These are phyloP conservation scores for Papiliotrema fonsecae DNA, from an alignment of 1,284 basidiomycete species.

Conservation along the genomic window DNA sequence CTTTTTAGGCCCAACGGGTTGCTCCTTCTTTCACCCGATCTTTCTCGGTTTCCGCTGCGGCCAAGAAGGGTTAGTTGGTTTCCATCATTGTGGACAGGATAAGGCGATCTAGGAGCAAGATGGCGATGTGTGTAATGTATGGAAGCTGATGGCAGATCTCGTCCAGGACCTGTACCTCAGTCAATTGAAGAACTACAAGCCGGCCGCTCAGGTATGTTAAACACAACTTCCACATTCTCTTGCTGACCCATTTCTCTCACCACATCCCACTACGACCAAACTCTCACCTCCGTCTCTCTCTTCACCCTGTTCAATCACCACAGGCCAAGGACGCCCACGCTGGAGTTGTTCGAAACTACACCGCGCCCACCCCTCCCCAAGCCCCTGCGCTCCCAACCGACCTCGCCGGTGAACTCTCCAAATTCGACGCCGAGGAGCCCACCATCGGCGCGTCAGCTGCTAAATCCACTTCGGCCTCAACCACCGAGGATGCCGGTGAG, in stretches of 20 bases:
- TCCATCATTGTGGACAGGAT: background rate
- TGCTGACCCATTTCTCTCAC: conserved; percentile 1
- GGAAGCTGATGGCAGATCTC: conserved; percentile 58
- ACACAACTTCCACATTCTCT: background rate
- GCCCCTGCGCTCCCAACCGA: conserved; percentile 68
- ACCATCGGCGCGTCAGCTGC: conserved; percentile 50
- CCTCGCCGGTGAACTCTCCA: conserved; percentile 72
- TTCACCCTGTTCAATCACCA: background rate
- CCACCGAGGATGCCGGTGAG: conserved; percentile 48
- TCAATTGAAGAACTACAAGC: conserved; percentile 87
- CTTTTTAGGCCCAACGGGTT: conserved; percentile 29
- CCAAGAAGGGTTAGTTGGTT: conserved; percentile 61
- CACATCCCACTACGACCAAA: background rate
- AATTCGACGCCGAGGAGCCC: conserved; percentile 74
- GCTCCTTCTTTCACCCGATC: conserved; percentile 42
- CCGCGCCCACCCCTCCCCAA: conserved; percentile 62
- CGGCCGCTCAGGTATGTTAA: conserved; percentile 43
- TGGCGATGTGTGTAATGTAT: background rate
- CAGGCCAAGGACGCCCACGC: conserved; percentile 80
- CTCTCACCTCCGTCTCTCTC: conserved; percentile 1
- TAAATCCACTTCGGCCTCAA: conserved; percentile 32
- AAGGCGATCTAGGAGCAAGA: background rate
- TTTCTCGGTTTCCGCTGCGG: conserved; percentile 61
- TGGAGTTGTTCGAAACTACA: conserved; percentile 69
- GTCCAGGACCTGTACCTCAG: conserved; percentile 87